phyloP scores from a whole-genome alignment of 192 early-diverging fungal species.

The Backusella luteola region DNA sequence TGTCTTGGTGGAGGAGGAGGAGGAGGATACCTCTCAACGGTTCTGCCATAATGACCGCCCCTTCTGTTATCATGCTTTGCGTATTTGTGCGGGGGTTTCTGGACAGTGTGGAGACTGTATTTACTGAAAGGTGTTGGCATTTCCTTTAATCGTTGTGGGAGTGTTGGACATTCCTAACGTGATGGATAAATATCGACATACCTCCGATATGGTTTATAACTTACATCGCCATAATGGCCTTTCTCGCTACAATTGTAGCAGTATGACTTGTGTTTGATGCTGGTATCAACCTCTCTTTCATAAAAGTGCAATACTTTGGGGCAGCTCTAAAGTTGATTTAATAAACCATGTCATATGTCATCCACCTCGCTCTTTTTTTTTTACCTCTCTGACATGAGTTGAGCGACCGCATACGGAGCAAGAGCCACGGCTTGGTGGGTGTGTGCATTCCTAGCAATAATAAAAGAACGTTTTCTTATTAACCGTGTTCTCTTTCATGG shows the following conservation, averaged over 20 bases:
- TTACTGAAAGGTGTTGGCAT: neutral
- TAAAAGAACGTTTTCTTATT: neutral
- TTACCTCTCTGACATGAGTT: neutral
- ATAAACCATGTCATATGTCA: neutral
- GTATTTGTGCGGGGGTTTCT: neutral
- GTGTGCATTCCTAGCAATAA: neutral
- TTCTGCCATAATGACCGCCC: no score
- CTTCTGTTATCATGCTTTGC: neutral
- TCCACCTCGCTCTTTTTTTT: no score
- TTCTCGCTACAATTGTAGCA: constrained; percentile 9
- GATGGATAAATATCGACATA: no score
- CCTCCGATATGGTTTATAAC: neutral
- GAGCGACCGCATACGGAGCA: neutral
- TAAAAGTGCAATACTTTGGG: neutral
- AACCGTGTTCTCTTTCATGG: neutral
- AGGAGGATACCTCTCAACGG: no score
- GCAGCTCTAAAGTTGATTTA: neutral
- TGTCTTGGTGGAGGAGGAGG: neutral
- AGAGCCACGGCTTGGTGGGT: no score
- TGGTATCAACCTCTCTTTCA: neutral
- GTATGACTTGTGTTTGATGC: neutral
- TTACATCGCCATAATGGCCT: neutral
- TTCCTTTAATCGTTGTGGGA: no score
- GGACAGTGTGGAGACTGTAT: neutral
- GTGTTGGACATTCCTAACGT: neutral